Evolutionary conservation across 208 protist species (phyloP).

Genomic region (Trypanosoma grayi): DNA sequence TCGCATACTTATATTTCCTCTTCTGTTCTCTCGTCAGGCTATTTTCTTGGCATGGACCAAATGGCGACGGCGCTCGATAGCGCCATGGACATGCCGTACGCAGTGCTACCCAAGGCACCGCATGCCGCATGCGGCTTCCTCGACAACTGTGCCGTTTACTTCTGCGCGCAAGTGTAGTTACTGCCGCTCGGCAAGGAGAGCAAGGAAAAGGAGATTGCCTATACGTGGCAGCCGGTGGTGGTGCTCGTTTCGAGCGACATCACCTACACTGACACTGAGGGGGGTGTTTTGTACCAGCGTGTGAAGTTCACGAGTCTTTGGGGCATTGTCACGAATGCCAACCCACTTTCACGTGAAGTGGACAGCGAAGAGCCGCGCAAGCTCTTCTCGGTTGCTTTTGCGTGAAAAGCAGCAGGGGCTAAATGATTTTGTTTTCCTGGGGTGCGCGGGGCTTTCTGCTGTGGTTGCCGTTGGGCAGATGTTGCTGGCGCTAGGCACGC

Average conservation of each 20-base stretch:
- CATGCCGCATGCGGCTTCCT: constrained; percentile 4
- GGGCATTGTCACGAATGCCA: constrained; percentile 1
- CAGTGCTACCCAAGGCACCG: constrained; percentile 1
- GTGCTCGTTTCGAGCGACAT: constrained; percentile 2
- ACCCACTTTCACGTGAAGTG: neutral
- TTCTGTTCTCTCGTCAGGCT: constrained; percentile 4
- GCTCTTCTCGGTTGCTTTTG: constrained; percentile 2
- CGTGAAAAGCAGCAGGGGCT: neutral
- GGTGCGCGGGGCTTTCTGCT: neutral
- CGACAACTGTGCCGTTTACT: constrained; percentile 5
- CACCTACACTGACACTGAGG: neutral
- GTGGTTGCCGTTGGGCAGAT: neutral
- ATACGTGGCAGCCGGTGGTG: neutral
- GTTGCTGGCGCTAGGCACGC: neutral
- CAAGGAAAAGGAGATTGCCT: no score
- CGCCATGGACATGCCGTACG: neutral
- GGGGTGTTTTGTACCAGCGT: constrained; percentile 4
- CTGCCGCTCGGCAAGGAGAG: neutral
- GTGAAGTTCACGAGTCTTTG: neutral
- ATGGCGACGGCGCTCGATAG: no score
- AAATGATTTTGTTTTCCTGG: constrained; percentile 2
- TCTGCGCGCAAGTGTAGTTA: neutral
- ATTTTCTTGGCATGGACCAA: neutral
- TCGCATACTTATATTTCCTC: neutral
- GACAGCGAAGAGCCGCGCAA: neutral